These are phyloP conservation scores for Aspergillus haitiensis DNA, from an alignment of 495 filamentous ascomycete species.

Conservation along the genomic window DNA sequence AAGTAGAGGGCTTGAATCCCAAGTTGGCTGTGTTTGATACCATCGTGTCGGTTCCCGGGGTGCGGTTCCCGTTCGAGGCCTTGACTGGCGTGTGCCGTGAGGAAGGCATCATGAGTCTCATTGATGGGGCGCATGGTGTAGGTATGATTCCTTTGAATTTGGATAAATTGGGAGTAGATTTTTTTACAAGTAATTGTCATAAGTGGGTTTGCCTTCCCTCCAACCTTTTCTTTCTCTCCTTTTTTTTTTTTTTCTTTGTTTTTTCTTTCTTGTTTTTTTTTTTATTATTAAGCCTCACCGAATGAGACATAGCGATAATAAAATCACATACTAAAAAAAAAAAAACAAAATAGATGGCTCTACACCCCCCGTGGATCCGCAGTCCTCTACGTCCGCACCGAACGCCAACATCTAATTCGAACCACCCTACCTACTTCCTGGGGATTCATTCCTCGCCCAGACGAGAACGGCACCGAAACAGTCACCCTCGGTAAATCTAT, in stretches of 20 bases:
- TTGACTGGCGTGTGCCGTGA: slow-evolving; percentile 63
- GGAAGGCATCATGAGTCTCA: slow-evolving; percentile 58
- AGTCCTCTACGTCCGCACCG: slow-evolving; percentile 71
- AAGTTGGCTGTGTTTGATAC: slow-evolving; percentile 76
- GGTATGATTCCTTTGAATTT: slow-evolving; percentile 75
- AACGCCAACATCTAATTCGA: slow-evolving; percentile 72
- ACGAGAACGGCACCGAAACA: slow-evolving; percentile 14
- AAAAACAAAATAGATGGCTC: slow-evolving; percentile 61
- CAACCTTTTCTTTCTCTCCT: neutral
- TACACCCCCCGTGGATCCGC: slow-evolving; percentile 79
- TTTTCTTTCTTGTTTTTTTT: neutral
- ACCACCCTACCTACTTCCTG: slow-evolving; percentile 71
- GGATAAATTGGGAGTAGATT: slow-evolving; percentile 66
- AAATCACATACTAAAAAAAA: neutral
- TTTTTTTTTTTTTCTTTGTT: neutral
- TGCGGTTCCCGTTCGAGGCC: slow-evolving; percentile 74
- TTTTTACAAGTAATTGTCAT: slow-evolving; percentile 80
- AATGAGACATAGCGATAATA: neutral
- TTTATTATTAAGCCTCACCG: slow-evolving; percentile 2
- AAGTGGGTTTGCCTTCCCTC: slow-evolving; percentile 54
- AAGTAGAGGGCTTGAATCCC: slow-evolving; percentile 46
- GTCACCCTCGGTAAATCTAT: slow-evolving; percentile 16
- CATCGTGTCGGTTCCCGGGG: slow-evolving; percentile 70
- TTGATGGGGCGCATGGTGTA: slow-evolving; percentile 84
- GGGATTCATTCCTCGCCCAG: slow-evolving; percentile 48